These are phyloP conservation scores for Emergomyces pasteurianus DNA, from an alignment of 2,329 filamentous ascomycete genomes.

Conservation along the genomic window DNA sequence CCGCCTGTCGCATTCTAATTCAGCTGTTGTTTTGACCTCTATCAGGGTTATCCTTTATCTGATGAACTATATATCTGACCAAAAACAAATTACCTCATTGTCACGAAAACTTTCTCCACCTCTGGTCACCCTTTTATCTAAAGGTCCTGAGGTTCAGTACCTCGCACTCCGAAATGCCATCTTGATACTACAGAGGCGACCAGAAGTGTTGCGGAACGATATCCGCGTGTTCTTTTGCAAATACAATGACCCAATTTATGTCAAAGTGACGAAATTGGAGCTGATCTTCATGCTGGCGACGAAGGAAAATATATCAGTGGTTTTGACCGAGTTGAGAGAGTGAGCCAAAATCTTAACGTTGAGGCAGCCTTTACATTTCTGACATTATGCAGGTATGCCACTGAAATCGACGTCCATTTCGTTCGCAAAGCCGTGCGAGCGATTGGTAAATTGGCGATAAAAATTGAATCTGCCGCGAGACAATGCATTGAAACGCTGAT, in stretches of 20 bases:
- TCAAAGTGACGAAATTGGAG: constrained; percentile 97
- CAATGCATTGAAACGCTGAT: constrained; percentile 87
- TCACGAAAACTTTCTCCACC: constrained; percentile 92
- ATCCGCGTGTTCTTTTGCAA: constrained; percentile 99
- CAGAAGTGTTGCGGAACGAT: constrained; percentile 88
- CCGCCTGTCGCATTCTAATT: constrained; percentile 94
- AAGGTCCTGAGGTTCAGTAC: constrained; percentile 97
- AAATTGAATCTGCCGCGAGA: constrained; percentile 87
- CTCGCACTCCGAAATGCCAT: constrained; percentile 86
- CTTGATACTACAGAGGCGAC: constrained; percentile 80
- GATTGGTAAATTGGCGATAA: constrained; percentile 96
- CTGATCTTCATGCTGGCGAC: constrained; percentile 98
- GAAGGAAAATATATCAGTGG: constrained; percentile 89
- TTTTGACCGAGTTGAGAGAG: constrained; percentile 85
- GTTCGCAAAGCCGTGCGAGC: constrained; percentile 94
- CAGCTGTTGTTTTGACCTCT: constrained; percentile 87
- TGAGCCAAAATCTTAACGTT: constrained; percentile 30
- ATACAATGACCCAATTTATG: constrained; percentile 98
- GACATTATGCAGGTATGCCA: constrained; percentile 53
- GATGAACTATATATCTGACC: constrained; percentile 95
- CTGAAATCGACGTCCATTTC: constrained; percentile 97
- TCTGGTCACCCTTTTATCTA: constrained; percentile 84
- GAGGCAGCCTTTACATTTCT: neutral
- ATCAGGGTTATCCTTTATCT: constrained; percentile 94
- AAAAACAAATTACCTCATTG: constrained; percentile 73